Evolutionary conservation across 495 filamentous ascomycete genomes (phyloP), one percentile per base, ranked within the genome.

Genomic region (Lophium mytilinum): DNA sequence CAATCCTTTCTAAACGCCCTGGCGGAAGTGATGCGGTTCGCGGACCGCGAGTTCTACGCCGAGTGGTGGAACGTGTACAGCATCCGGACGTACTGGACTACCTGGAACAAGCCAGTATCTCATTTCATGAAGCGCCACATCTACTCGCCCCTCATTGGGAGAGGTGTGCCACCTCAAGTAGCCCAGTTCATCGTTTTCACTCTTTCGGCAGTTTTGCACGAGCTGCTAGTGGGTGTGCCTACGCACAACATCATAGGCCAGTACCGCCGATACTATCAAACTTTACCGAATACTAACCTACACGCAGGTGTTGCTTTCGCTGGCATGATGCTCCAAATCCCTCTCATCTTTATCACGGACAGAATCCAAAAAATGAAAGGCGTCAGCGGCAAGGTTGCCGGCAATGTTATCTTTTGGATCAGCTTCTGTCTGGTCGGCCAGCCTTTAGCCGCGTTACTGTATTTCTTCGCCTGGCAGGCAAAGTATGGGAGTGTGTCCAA

Each of bases 381-480:
- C 7, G 78, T 81, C 2, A 78, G 80, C 55, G 88, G 86, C 4
- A 85, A 80, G 64, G 74, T 92, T 3, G 74, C 92, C 53, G 93
- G 93, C 9, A 98, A 98, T 68, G 82, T 80, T 40, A 91, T 95
- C 53, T 98, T 98, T 72, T 98, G 93, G 93, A 77, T 93, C 37
- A 87, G 84, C 30, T 98, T 98, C 67, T 95, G 89, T 58, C 77
- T 98, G 14, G 83, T 97, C 0, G 93, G 93, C 0, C 93, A 98
- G 77, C 93, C 93, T 10, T 75, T 96, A 37, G 92, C 88, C 0
- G 90, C 88, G 1, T 69, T 97, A 36, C 68, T 93, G 59, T 98
- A 98, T 69, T 98, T 95, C 70, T 96, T 95, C 68, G 93, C 90
- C 12, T 98, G 93, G 93, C 92, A 96, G 70, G 90, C 89, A 17